Evolutionary conservation across 331 rosid genomes (phyloP).

Genomic region (Malus hybrid): DNA sequence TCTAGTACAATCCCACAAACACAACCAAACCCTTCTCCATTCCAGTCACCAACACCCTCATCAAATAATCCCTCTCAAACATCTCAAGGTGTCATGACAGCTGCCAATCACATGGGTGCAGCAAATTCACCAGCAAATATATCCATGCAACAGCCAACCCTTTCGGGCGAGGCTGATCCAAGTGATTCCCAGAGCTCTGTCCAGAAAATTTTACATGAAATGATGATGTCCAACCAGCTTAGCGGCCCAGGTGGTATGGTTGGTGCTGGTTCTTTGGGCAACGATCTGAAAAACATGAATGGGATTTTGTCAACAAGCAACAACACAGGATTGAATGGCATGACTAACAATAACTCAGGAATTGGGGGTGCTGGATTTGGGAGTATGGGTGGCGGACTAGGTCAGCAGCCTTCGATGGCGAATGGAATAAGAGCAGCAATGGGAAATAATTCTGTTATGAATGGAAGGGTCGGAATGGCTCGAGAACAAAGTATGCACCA

Average conservation of each 20-base stretch:
- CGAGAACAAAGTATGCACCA: constrained; percentile 76
- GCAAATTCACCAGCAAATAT: constrained; percentile 70
- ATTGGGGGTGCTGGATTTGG: constrained; percentile 58
- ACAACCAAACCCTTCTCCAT: constrained; percentile 69
- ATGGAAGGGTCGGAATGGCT: constrained; percentile 76
- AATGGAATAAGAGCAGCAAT: constrained; percentile 68
- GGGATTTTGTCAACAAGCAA: constrained; percentile 44
- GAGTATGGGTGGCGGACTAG: constrained; percentile 56
- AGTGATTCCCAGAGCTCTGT: constrained; percentile 81
- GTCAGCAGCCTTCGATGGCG: constrained; percentile 50
- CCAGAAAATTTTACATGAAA: constrained; percentile 72
- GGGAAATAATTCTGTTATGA: constrained; percentile 68
- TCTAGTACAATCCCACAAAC: constrained; percentile 60
- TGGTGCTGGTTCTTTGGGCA: constrained; percentile 46
- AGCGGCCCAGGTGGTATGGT: constrained; percentile 46
- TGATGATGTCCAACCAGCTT: constrained; percentile 64
- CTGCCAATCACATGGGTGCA: constrained; percentile 62
- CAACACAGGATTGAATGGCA: constrained; percentile 49
- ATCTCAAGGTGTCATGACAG: constrained; percentile 49
- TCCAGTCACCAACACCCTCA: constrained; percentile 79
- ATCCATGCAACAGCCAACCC: constrained; percentile 61
- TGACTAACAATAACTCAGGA: constrained; percentile 46
- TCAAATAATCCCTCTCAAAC: constrained; percentile 69
- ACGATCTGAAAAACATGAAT: constrained; percentile 69
- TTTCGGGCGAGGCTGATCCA: constrained; percentile 64